phyloP scores from a whole-genome alignment of 345 rosid species.

The Tarenaya hassleriana region DNA sequence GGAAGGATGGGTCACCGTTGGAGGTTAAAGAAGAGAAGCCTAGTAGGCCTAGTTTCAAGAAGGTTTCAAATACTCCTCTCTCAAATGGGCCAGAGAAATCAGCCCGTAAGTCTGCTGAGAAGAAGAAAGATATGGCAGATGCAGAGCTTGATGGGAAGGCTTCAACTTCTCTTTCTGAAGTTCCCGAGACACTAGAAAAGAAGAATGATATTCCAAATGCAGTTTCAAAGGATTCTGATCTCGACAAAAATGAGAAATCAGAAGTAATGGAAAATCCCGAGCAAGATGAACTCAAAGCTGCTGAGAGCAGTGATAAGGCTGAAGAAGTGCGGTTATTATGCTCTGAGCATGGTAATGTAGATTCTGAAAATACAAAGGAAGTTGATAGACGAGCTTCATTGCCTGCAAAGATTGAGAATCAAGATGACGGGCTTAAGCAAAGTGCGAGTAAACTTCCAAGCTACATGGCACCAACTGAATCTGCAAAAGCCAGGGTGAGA shows the following conservation, averaged over 20 bases:
- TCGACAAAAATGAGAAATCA: conserved; percentile 18
- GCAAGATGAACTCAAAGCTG: conserved; percentile 27
- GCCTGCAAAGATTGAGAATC: conserved; percentile 51
- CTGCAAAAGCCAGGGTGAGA: conserved; percentile 73
- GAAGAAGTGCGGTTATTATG: conserved; percentile 32
- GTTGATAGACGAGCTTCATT: conserved; percentile 61
- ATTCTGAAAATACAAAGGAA: conserved; percentile 34
- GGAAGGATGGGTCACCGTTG: conserved; percentile 35
- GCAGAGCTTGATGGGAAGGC: conserved; percentile 26
- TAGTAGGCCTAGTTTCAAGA: conserved; percentile 37
- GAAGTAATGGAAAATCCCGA: conserved; percentile 22
- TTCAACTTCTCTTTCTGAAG: conserved; percentile 24
- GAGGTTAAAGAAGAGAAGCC: conserved; percentile 42
- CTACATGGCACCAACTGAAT: conserved; percentile 86
- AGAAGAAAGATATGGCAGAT: conserved; percentile 25
- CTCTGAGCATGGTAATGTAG: conserved; percentile 33
- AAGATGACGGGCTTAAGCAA: conserved; percentile 41
- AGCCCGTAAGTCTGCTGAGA: conserved; percentile 33
- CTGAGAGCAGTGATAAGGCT: conserved; percentile 30
- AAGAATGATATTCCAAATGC: conserved; percentile 19
- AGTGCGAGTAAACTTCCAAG: conserved; percentile 57
- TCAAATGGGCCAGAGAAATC: conserved; percentile 33
- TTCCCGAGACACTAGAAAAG: conserved; percentile 30
- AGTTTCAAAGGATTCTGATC: conserved; percentile 28
- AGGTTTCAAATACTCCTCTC: conserved; percentile 30